Conservation (phyloP, 179 eudicot genomes). For the Beta lomatogona region DNA sequence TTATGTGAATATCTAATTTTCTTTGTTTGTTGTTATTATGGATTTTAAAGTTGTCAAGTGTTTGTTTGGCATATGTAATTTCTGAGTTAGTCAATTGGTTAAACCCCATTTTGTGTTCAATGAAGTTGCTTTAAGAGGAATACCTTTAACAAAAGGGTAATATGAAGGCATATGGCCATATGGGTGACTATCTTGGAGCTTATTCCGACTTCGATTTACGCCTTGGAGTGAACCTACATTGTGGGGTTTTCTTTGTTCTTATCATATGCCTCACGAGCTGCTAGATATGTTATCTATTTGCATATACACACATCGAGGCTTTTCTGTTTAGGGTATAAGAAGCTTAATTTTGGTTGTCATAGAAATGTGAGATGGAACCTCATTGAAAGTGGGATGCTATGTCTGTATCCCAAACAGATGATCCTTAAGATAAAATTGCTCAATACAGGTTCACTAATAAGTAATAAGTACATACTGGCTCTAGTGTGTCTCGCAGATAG, state of each 20-base stretch:
- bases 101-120: slow-evolving; percentile 13
- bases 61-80: neutral
- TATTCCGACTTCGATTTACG: neutral
- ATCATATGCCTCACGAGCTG: neutral
- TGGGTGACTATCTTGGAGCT: neutral
- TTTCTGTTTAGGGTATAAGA: neutral
- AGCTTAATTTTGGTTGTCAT: neutral
- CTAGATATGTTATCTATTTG: neutral
- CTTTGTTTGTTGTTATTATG: neutral
- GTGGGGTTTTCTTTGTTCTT: neutral
- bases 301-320: neutral
- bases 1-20: neutral
- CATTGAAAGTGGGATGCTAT: neutral
- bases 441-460: neutral
- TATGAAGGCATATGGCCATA: neutral
- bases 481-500: neutral
- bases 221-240: slow-evolving; percentile 5
- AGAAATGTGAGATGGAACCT: neutral
- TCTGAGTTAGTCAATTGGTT: neutral
- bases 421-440: neutral
- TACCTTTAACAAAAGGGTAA: neutral
- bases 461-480: neutral
- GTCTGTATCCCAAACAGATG: neutral
- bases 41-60: neutral
- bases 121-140: neutral